These are phyloP conservation scores for Mycocentrospora acerina DNA, from an alignment of 2,329 filamentous ascomycete genomes.

Conservation along the genomic window DNA sequence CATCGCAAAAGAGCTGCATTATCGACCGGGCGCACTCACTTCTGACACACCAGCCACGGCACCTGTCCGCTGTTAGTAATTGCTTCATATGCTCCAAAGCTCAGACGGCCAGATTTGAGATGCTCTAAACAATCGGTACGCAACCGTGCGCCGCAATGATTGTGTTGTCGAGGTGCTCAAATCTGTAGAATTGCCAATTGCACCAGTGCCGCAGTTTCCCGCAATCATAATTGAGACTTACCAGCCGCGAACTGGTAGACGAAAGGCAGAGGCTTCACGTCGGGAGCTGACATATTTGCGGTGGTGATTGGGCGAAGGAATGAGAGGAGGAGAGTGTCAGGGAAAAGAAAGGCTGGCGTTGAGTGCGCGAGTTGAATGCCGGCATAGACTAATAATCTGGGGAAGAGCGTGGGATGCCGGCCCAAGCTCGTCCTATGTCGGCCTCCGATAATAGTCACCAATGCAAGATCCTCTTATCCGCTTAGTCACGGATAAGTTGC, in stretches of 20 bases:
- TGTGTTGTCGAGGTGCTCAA: constrained; percentile 3
- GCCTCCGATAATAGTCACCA: not conserved
- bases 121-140: not conserved
- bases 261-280: constrained; percentile 79
- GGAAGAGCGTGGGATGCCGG: constrained; percentile 34
- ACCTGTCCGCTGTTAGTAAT: constrained; percentile 53
- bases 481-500: not conserved
- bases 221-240: constrained; percentile 45
- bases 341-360: constrained; percentile 17
- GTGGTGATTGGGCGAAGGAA: constrained; percentile 10
- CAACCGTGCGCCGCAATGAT: constrained; percentile 4
- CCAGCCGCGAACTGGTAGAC: constrained; percentile 94
- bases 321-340: constrained; percentile 5
- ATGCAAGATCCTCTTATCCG: not conserved
- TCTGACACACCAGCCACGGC: constrained; percentile 98
- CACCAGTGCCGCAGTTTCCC: constrained; percentile 23
- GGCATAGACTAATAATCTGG: constrained; percentile 25
- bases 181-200: constrained; percentile 8
- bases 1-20: constrained; percentile 10
- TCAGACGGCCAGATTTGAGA: not conserved
- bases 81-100: constrained; percentile 8
- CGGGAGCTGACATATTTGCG: constrained; percentile 48
- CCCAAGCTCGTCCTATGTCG: constrained; percentile 4
- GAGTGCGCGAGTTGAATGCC: constrained; percentile 11
- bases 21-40: constrained; percentile 56